Evolutionary conservation across 345 rosid genomes (phyloP).

Genomic region (Eucalyptus camaldulensis): DNA sequence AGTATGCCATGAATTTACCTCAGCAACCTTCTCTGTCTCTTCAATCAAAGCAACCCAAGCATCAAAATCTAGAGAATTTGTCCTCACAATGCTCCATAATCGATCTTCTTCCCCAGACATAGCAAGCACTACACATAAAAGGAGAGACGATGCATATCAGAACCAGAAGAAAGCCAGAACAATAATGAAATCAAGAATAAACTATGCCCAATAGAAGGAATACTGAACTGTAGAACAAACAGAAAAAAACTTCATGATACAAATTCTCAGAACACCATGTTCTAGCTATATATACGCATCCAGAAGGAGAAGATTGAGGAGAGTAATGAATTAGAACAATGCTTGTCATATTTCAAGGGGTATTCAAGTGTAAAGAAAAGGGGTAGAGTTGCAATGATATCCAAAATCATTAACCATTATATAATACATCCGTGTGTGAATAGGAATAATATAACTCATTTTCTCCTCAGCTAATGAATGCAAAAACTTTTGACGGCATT

Average conservation of each 20-base stretch:
- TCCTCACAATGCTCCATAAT: constrained; percentile 73
- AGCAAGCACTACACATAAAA: constrained; percentile 13
- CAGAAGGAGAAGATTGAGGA: not conserved
- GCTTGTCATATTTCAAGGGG: not conserved
- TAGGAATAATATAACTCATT: not conserved
- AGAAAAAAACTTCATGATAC: not conserved
- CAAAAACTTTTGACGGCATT: not conserved
- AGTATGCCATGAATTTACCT: constrained; percentile 19
- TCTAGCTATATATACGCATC: not conserved
- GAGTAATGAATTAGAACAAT: not conserved
- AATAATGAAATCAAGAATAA: not conserved
- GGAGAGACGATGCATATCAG: not conserved
- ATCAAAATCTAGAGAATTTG: constrained; percentile 75
- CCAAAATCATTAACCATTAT: not conserved
- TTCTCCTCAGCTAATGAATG: not conserved
- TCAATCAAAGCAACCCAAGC: constrained; percentile 88
- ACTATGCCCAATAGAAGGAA: not conserved
- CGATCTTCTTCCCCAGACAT: constrained; percentile 83
- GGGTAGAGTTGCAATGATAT: not conserved
- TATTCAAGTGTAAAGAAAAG: not conserved
- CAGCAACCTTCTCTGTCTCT: constrained; percentile 82
- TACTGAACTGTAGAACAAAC: not conserved
- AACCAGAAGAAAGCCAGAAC: not conserved
- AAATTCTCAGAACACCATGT: not conserved
- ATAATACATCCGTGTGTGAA: not conserved